A percentile compares a stretch with the other conserved stretches of the same genome.
Conservation (phyloP, 73 alveolate species). For the Paramecium primaurelia region DNA sequence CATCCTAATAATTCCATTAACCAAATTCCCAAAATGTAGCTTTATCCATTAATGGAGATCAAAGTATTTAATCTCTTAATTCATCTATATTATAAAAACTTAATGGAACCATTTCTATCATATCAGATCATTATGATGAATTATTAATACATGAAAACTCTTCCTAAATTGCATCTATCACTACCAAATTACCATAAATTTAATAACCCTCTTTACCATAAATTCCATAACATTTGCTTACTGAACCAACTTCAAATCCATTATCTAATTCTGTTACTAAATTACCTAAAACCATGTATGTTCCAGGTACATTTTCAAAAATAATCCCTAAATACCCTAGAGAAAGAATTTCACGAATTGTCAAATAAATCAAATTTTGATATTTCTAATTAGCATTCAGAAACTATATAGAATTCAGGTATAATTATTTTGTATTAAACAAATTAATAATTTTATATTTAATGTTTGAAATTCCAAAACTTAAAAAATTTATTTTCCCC, state of each 20-base stretch:
- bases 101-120: conserved; percentile 25
- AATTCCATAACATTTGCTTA: not conserved
- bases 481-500: not conserved
- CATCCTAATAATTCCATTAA: not conserved
- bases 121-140: not conserved
- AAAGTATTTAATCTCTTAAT: not conserved
- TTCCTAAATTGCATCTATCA: not conserved
- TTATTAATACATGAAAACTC: not conserved
- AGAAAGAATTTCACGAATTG: conserved; percentile 1
- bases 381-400: not conserved
- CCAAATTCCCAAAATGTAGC: not conserved
- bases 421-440: not conserved
- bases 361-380: not conserved
- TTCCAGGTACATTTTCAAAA: conserved; percentile 13
- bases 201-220: not conserved
- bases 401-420: not conserved
- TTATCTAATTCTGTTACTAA: not conserved
- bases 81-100: not conserved
- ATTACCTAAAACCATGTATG: not conserved
- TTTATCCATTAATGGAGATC: not conserved
- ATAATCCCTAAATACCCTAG: conserved; percentile 11
- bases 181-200: not conserved
- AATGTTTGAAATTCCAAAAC: not conserved
- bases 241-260: not conserved
- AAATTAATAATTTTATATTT: not conserved